Evolutionary conservation across 495 filamentous ascomycete species (phyloP).

Genomic region (Haplographium delicatum): DNA sequence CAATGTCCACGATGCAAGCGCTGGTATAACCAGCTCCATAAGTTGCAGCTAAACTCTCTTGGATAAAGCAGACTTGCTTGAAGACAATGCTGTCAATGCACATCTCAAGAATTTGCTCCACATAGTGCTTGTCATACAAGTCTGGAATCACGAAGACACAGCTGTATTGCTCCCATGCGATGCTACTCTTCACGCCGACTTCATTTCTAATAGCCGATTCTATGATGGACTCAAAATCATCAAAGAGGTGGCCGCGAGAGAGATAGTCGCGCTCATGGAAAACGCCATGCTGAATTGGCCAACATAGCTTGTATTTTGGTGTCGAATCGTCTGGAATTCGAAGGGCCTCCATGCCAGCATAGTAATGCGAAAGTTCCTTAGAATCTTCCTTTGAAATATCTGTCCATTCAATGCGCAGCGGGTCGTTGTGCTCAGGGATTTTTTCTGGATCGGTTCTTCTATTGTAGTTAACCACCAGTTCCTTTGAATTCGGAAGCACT

Average conservation of each 20-base stretch:
- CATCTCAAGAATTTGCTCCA: slow-evolving; percentile 75
- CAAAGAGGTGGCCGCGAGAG: slow-evolving; percentile 65
- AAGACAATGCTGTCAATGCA: slow-evolving; percentile 80
- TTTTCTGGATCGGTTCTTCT: slow-evolving; percentile 70
- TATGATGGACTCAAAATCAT: slow-evolving; percentile 81
- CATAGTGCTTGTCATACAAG: slow-evolving; percentile 89
- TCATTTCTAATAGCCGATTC: slow-evolving; percentile 82
- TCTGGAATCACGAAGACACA: slow-evolving; percentile 95
- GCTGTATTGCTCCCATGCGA: slow-evolving; percentile 82
- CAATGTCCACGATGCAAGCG: slow-evolving; percentile 92
- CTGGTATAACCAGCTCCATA: slow-evolving; percentile 94
- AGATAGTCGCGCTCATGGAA: slow-evolving; percentile 87
- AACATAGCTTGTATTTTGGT: slow-evolving; percentile 84
- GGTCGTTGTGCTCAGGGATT: slow-evolving; percentile 92
- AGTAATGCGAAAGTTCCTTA: slow-evolving; percentile 50
- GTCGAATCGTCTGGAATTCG: slow-evolving; percentile 85
- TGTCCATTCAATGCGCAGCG: slow-evolving; percentile 90
- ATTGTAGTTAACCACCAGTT: slow-evolving; percentile 90
- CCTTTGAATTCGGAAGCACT: slow-evolving; percentile 91
- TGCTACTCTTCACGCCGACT: slow-evolving; percentile 67
- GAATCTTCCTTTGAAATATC: slow-evolving; percentile 54
- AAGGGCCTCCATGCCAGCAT: slow-evolving; percentile 75
- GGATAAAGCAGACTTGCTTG: slow-evolving; percentile 82
- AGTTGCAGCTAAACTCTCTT: slow-evolving; percentile 89
- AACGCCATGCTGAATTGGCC: slow-evolving; percentile 83